Evolutionary conservation across 192 early-diverging fungal genomes (phyloP).

Genomic region (Entomortierella chlamydospora): DNA sequence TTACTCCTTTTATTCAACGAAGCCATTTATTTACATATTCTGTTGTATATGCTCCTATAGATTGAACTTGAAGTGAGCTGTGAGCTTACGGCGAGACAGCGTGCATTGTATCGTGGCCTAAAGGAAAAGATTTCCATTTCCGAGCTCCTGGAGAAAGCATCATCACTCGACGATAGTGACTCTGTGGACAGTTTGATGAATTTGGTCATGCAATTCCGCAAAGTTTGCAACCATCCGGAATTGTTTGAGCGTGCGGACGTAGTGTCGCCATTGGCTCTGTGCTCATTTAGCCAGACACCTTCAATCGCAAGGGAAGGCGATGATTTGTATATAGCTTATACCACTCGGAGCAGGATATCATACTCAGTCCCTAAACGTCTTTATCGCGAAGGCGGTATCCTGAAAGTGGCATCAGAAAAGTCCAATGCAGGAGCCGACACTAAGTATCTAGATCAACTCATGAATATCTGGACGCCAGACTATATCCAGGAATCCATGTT

Average conservation of each 20-base stretch:
- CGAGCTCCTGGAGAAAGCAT: constrained; percentile 77
- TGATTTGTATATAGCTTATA: constrained; percentile 68
- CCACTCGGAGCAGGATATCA: constrained; percentile 69
- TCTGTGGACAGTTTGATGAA: constrained; percentile 89
- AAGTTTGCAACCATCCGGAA: constrained; percentile 91
- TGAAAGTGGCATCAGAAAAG: constrained; percentile 54
- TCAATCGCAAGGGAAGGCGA: constrained; percentile 73
- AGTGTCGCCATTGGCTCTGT: constrained; percentile 74
- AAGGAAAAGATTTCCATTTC: constrained; percentile 83
- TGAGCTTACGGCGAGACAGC: constrained; percentile 80
- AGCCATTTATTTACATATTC: not conserved
- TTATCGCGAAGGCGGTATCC: constrained; percentile 72
- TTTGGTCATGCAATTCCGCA: constrained; percentile 94
- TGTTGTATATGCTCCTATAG: constrained; percentile 16
- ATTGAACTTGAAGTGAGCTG: constrained; percentile 87
- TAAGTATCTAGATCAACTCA: constrained; percentile 56
- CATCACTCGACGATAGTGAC: constrained; percentile 73
- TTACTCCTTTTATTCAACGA: not conserved
- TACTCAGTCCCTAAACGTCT: constrained; percentile 75
- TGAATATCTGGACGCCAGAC: constrained; percentile 71
- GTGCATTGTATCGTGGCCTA: constrained; percentile 77
- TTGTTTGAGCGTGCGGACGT: constrained; percentile 89
- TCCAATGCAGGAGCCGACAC: constrained; percentile 58
- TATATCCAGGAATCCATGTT: constrained; percentile 64
- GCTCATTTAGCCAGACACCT: constrained; percentile 67